Percentiles rank a stretch among this genome's conserved stretches.
These are phyloP conservation scores for Ogataea wickerhamii DNA, from an alignment of 805 yeast genomes.

Conservation along the genomic window DNA sequence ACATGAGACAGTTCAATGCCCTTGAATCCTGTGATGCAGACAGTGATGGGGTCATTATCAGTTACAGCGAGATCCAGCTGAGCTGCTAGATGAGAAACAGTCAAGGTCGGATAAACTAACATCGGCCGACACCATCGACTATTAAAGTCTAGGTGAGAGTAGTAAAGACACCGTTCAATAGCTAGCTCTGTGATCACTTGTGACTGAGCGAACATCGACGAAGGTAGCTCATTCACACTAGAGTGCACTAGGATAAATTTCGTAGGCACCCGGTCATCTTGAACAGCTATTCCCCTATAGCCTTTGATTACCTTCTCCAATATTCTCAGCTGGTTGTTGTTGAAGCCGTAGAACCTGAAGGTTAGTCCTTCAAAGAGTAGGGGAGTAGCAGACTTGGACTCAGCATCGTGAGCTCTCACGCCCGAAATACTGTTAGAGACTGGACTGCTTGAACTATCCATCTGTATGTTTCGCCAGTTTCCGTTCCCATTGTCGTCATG, in stretches of 20 bases:
- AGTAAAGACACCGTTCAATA: slow-evolving; percentile 29
- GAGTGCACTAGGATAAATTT: slow-evolving; percentile 23
- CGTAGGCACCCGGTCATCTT: background rate
- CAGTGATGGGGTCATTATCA: slow-evolving; percentile 5
- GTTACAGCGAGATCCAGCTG: background rate
- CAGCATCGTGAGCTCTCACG: background rate
- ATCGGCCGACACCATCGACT: slow-evolving; percentile 26
- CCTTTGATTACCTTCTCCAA: slow-evolving; percentile 22
- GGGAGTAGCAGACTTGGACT: background rate
- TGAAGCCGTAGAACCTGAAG: slow-evolving; percentile 22
- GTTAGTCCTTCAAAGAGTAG: slow-evolving; percentile 16
- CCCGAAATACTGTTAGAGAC: background rate
- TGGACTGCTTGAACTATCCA: background rate
- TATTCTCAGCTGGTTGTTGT: slow-evolving; percentile 14
- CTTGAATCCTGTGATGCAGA: slow-evolving; percentile 30
- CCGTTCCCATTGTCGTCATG: slow-evolving; percentile 6
- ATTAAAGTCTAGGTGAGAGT: slow-evolving; percentile 14
- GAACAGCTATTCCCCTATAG: slow-evolving; percentile 21
- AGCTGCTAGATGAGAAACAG: background rate
- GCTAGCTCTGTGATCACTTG: slow-evolving; percentile 27
- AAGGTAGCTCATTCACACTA: slow-evolving; percentile 4
- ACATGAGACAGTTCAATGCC: slow-evolving; percentile 31
- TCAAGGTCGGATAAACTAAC: slow-evolving; percentile 3
- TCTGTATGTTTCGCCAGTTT: background rate
- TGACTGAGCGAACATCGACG: background rate